These are phyloP conservation scores for Taphrina deformans DNA, from an alignment of 1,139 yeast species.

Conservation along the genomic window DNA sequence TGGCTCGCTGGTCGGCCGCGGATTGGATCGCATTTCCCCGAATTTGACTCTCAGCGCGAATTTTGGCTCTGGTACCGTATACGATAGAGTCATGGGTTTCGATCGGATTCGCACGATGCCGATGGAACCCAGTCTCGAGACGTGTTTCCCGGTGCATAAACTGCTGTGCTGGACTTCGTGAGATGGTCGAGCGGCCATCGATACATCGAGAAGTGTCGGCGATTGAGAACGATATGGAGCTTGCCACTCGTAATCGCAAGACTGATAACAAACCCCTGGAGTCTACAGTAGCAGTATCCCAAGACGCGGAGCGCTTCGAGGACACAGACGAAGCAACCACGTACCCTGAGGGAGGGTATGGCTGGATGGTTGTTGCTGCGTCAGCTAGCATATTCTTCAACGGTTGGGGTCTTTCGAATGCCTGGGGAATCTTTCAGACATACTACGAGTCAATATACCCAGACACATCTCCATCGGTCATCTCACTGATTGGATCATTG, in stretches of 20 bases:
- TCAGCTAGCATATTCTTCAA: conserved; percentile 29
- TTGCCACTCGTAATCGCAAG: neutral
- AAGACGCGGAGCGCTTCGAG: neutral
- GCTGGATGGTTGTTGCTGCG: conserved; percentile 23
- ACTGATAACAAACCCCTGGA: neutral
- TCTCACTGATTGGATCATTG: conserved; percentile 67
- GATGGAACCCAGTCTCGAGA: neutral
- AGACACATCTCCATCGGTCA: conserved; percentile 49
- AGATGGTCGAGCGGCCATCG: neutral
- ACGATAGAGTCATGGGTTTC: neutral
- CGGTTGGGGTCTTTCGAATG: conserved; percentile 35
- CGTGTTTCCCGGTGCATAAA: neutral
- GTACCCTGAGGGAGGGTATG: conserved; percentile 30
- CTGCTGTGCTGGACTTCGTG: too few species aligned
- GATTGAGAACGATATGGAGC: neutral
- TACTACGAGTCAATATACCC: conserved; percentile 56
- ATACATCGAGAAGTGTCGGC: neutral
- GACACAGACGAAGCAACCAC: neutral
- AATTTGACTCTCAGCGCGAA: neutral
- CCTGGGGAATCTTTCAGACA: conserved; percentile 52
- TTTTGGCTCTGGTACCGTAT: neutral
- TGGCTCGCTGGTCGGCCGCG: neutral
- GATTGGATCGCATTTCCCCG: neutral
- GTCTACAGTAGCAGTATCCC: neutral
- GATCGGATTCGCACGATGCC: neutral